These are phyloP conservation scores for Sequoia sempervirens DNA, from an alignment of 75 land plant genomes.

Conservation along the genomic window DNA sequence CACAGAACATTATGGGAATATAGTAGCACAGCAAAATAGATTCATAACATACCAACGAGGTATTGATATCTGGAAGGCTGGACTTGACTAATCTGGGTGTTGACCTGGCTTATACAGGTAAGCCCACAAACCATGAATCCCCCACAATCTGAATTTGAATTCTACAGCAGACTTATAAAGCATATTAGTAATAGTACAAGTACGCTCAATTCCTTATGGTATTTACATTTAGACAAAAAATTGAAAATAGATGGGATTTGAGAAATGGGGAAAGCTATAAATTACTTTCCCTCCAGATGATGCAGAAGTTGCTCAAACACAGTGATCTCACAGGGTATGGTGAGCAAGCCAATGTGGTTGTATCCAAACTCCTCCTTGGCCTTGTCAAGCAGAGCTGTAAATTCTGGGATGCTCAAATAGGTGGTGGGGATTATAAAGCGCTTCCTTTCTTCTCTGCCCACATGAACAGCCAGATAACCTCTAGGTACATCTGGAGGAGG, in stretches of 20 bases:
- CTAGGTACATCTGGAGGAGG: not conserved
- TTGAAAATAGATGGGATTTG: not conserved
- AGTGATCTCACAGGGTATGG: slow-evolving; percentile 27
- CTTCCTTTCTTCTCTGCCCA: slow-evolving; percentile 8
- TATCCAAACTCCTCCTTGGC: slow-evolving; percentile 10
- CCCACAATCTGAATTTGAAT: not conserved
- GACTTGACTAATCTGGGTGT: not conserved
- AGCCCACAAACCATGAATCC: not conserved
- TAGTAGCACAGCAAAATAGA: no score
- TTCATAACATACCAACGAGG: not conserved
- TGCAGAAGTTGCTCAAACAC: slow-evolving; percentile 21
- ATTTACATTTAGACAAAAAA: not conserved
- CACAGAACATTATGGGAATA: not conserved
- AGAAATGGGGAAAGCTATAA: not conserved
- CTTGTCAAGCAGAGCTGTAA: slow-evolving; percentile 16
- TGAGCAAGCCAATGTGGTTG: slow-evolving; percentile 22
- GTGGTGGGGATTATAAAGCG: slow-evolving; percentile 23
- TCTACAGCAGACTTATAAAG: not conserved
- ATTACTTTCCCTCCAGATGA: not conserved
- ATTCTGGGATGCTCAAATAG: slow-evolving; percentile 16
- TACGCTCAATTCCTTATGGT: not conserved
- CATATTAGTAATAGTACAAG: not conserved
- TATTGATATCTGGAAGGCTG: not conserved
- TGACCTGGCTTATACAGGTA: not conserved
- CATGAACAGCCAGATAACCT: not conserved